These are phyloP conservation scores for Protoeuglena noctilucae DNA, from an alignment of 139 green algal species.

Conservation along the genomic window DNA sequence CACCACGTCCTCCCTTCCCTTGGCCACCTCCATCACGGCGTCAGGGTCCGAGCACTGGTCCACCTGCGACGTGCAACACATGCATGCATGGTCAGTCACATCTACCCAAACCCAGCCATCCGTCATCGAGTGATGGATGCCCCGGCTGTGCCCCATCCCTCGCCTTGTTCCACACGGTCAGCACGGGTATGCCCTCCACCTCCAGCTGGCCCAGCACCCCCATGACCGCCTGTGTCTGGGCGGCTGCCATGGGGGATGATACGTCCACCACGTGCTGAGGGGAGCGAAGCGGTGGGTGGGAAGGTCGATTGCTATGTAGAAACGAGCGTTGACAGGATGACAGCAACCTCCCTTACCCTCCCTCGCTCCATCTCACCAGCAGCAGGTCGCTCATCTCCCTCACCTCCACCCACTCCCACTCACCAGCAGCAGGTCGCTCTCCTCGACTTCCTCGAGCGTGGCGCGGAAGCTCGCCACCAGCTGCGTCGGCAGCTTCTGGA, in stretches of 20 bases:
- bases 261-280: slow-evolving; percentile 91
- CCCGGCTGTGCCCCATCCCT: background rate
- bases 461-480: slow-evolving; percentile 75
- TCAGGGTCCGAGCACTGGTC: slow-evolving; percentile 42
- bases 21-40: slow-evolving; percentile 24
- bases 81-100: background rate
- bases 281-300: background rate
- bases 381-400: background rate
- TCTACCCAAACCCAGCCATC: background rate
- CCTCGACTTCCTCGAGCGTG: slow-evolving; percentile 85
- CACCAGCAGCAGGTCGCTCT: slow-evolving; percentile 25
- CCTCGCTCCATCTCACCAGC: background rate
- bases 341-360: background rate
- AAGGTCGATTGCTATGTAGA: slow-evolving; percentile 1
- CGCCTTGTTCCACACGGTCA: slow-evolving; percentile 91
- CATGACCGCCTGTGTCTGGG: slow-evolving; percentile 52
- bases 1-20: slow-evolving; percentile 25
- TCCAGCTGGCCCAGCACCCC: slow-evolving; percentile 59
- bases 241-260: slow-evolving; percentile 40
- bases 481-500: slow-evolving; percentile 92
- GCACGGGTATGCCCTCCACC: slow-evolving; percentile 36
- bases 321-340: background rate
- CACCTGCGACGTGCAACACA: slow-evolving; percentile 12
- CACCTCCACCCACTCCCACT: background rate
- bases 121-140: background rate